Evolutionary conservation across 176 grass and related monocot species (phyloP), one percentile per base, ranked within the genome.

Genomic region (Triticum monococcum): DNA sequence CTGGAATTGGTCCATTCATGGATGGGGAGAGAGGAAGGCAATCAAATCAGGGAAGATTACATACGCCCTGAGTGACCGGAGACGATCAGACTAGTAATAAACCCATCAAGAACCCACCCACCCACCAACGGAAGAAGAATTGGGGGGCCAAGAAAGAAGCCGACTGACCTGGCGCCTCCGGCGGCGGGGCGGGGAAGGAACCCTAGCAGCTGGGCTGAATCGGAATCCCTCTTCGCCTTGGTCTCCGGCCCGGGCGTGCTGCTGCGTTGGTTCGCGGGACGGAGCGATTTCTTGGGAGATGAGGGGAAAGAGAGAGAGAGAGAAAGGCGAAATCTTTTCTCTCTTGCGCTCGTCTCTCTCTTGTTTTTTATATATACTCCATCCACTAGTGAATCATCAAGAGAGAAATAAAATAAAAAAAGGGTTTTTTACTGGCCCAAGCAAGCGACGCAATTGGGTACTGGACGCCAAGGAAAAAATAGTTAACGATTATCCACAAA

Each of bases 231-330:
- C 0, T 1, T 5, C 0, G 48, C 48, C 48, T 52, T 17, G 50
- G 50, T 54, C 73, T 50, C 25, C 18, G 54, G 7, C 56, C 28
- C 26, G 48, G 4, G 14, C 48, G 46, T 17, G 11, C 24, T 63
- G n/a, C 62, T 78, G 52, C 68, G 69, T 72, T 72, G 69, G 69
- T 72, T 72, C 11, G 69, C 69, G 69, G n/a, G 70, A 45, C 14
- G 70, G 70, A n/a, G 73, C 28, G 28, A 30, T 30, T 30, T 30
- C 28, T 30, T 30, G 7, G 24, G 14, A 31, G 24, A 2, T 10
- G 38, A 3, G 40, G 41, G 12, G 5, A 18, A 8, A 26, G 5
- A 38, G 45, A 8, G 12, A 12, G 74, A 77, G 20, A 20, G 18
- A 64, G 37, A 64, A 67, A 28, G 64, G 43, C 38, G 18, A 82